Conservation (phyloP, 2,329 filamentous ascomycete species). For the Fusarium fracticaudum region DNA sequence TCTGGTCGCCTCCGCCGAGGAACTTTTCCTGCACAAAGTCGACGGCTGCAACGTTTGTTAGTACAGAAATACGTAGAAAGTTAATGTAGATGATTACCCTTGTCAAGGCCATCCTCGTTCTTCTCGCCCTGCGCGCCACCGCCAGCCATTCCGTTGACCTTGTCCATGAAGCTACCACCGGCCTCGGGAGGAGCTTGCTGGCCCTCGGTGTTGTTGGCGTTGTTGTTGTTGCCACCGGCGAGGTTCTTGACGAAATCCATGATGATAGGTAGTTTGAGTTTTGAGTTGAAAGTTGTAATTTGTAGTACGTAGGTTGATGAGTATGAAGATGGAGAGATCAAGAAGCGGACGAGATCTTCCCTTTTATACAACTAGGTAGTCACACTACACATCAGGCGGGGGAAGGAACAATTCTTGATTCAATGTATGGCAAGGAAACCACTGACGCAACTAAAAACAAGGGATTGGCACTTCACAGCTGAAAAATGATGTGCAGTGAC, state of each 20-base stretch:
- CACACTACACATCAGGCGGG: background rate
- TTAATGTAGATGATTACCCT: conserved; percentile 62
- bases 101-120: conserved; percentile 85
- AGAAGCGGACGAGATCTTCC: background rate
- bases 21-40: conserved; percentile 82
- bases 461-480: conserved; percentile 11
- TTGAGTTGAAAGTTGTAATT: background rate
- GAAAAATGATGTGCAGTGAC: conserved; percentile 35
- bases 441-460: conserved; percentile 31
- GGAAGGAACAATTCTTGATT: conserved; percentile 23
- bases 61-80: rapidly evolving
- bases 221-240: conserved; percentile 49
- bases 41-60: conserved; percentile 62
- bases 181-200: conserved; percentile 38
- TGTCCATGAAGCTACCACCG: conserved; percentile 68
- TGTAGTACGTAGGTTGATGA: background rate
- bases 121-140: conserved; percentile 80
- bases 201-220: conserved; percentile 40
- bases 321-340: background rate
- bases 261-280: conserved; percentile 19
- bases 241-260: conserved; percentile 68
- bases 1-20: conserved; percentile 74
- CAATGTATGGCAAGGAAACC: background rate
- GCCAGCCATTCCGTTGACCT: conserved; percentile 76
- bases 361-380: conserved; percentile 14